Evolutionary conservation across 2,329 filamentous ascomycete species (phyloP).

Genomic region (Neofusicoccum kwambonambiense): DNA sequence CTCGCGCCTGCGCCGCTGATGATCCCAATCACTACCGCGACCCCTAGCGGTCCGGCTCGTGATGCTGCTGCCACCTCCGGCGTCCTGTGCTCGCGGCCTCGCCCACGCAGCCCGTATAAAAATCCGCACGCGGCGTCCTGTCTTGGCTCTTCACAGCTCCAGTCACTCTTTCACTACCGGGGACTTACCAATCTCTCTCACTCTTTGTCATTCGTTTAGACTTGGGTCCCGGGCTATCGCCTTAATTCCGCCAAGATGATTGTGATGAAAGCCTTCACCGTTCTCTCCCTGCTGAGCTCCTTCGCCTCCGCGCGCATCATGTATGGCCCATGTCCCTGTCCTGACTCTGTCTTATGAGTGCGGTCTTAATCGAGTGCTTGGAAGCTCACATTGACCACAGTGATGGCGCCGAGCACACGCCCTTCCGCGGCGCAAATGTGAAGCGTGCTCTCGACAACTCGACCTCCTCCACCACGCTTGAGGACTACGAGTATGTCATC

Average conservation of each 20-base stretch:
- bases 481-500: constrained; percentile 60
- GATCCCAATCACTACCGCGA: constrained; percentile 13
- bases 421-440: constrained; percentile 22
- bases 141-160: constrained; percentile 12
- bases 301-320: constrained; percentile 21
- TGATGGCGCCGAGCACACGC: constrained; percentile 26
- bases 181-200: not conserved
- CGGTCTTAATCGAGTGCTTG: not conserved
- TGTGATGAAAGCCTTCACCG: constrained; percentile 19
- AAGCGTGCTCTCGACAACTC: constrained; percentile 23
- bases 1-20: not conserved
- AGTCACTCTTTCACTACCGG: constrained; percentile 14
- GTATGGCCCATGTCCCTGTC: constrained; percentile 19
- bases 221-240: not conserved
- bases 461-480: constrained; percentile 16
- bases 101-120: constrained; percentile 1
- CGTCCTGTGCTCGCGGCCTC: not conserved
- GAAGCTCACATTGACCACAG: constrained; percentile 17
- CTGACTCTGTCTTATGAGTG: not conserved
- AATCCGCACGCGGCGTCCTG: not conserved
- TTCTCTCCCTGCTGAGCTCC: constrained; percentile 20
- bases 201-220: constrained; percentile 14
- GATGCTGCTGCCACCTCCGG: not conserved
- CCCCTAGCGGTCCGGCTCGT: constrained; percentile 9
- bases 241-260: constrained; percentile 15